These are phyloP conservation scores for Salvia rosmarinus DNA, from an alignment of 257 asterid species.

Conservation along the genomic window DNA sequence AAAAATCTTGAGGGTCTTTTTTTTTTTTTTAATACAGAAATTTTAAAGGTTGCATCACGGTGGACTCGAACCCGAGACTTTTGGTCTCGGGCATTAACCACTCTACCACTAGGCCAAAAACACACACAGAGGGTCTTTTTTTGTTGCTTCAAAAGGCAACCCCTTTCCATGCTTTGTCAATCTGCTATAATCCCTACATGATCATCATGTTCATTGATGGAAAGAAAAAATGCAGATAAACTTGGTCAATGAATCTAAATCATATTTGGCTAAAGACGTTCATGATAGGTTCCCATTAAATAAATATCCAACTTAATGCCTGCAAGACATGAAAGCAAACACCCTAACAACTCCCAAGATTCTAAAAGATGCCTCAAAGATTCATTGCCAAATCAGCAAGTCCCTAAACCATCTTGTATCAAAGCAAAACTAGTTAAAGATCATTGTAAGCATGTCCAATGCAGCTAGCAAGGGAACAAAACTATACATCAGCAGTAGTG, in stretches of 20 bases:
- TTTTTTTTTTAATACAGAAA: no score
- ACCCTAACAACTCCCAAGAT: background rate
- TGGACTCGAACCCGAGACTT: no score
- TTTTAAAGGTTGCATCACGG: no score
- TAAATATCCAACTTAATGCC: conserved; percentile 7
- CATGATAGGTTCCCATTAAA: conserved; percentile 10
- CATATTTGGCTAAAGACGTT: conserved; percentile 15
- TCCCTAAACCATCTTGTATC: background rate
- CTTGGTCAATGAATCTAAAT: background rate
- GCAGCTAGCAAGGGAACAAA: conserved; percentile 12
- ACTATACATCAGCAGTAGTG: background rate
- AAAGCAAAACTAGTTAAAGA: conserved; percentile 19
- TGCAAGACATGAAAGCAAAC: background rate
- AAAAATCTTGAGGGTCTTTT: background rate
- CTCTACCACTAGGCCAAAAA: no score
- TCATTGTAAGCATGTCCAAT: conserved; percentile 6
- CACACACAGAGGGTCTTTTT: no score
- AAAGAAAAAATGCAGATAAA: background rate
- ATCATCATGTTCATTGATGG: conserved; percentile 10
- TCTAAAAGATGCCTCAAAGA: conserved; percentile 14
- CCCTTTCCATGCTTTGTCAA: background rate
- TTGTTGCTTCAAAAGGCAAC: background rate
- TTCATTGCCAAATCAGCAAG: conserved; percentile 29
- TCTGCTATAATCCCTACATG: conserved; percentile 10
- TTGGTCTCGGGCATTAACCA: no score